Evolutionary conservation across 2,329 filamentous ascomycete genomes (phyloP).

Genomic region (Aspergillus sp.): DNA sequence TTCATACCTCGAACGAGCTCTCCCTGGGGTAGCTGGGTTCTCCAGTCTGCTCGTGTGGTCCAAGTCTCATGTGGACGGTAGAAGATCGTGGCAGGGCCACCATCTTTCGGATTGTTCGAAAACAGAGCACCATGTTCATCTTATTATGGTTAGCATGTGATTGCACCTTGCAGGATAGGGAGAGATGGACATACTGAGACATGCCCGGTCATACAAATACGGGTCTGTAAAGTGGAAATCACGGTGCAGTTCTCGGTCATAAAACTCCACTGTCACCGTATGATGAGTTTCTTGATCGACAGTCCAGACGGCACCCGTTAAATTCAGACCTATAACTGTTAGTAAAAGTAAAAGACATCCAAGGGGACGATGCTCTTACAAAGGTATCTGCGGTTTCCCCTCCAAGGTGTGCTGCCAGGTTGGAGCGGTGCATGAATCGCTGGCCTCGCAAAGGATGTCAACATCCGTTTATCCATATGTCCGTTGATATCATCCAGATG

Average conservation of each 20-base stretch:
- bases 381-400: slow-evolving; percentile 88
- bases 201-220: slow-evolving; percentile 94
- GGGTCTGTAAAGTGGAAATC: slow-evolving; percentile 98
- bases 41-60: slow-evolving; percentile 89
- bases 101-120: slow-evolving; percentile 69
- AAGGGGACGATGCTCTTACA: slow-evolving; percentile 49
- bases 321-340: slow-evolving; percentile 61
- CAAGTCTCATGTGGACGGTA: slow-evolving; percentile 97
- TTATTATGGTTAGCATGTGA: slow-evolving; percentile 28
- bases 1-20: slow-evolving; percentile 66
- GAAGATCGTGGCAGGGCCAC: slow-evolving; percentile 78
- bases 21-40: slow-evolving; percentile 80
- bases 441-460: slow-evolving; percentile 55
- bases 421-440: slow-evolving; percentile 84
- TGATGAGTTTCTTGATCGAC: slow-evolving; percentile 92
- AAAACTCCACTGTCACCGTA: slow-evolving; percentile 96
- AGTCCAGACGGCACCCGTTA: slow-evolving; percentile 95
- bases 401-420: slow-evolving; percentile 92
- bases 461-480: slow-evolving; percentile 52
- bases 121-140: slow-evolving; percentile 82
- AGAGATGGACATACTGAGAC: slow-evolving; percentile 57
- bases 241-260: slow-evolving; percentile 86
- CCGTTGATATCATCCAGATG: slow-evolving; percentile 48
- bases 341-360: slow-evolving; percentile 27
- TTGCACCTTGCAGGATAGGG: not conserved